Percentiles rank a stretch among this genome's conserved stretches.
phyloP scores from a whole-genome alignment of 108 stramenopile species.

The Cyclotella atomus region DNA sequence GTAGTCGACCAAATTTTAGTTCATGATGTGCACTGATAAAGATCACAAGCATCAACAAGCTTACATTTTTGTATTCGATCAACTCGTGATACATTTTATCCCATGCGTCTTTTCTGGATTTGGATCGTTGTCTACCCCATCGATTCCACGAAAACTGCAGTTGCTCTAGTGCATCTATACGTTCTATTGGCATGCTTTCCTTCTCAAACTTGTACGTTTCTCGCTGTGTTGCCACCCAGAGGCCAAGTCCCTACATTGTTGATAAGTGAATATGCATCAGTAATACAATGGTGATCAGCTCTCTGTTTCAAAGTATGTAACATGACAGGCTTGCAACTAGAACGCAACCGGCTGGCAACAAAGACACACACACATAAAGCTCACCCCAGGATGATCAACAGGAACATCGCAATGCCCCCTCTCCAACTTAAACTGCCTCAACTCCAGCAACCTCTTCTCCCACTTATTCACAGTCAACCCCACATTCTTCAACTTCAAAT shows the following conservation, averaged over 20 bases:
- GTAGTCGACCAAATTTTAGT: neutral
- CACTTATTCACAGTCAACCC: constrained; percentile 9
- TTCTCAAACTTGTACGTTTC: constrained; percentile 17
- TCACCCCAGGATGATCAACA: constrained; percentile 21
- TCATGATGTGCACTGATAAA: neutral
- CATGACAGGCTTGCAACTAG: neutral
- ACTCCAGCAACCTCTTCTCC: constrained; percentile 6
- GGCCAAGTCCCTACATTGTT: constrained; percentile 15
- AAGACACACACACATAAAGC: neutral
- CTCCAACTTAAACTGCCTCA: neutral
- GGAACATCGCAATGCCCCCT: constrained; percentile 47
- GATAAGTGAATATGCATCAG: neutral
- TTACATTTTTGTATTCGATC: constrained; percentile 20
- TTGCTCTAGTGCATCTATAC: constrained; percentile 35
- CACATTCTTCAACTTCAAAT: neutral
- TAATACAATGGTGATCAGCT: neutral
- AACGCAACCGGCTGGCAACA: too few species aligned
- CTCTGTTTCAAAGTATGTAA: neutral
- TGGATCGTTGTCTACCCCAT: constrained; percentile 27
- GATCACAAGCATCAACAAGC: neutral
- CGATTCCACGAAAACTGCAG: constrained; percentile 37
- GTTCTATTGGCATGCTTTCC: constrained; percentile 26
- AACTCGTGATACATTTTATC: constrained; percentile 27
- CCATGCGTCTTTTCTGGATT: constrained; percentile 36
- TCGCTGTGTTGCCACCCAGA: constrained; percentile 39